Conservation (phyloP, 2,329 filamentous ascomycete genomes). For the Mycogone perniciosa region DNA sequence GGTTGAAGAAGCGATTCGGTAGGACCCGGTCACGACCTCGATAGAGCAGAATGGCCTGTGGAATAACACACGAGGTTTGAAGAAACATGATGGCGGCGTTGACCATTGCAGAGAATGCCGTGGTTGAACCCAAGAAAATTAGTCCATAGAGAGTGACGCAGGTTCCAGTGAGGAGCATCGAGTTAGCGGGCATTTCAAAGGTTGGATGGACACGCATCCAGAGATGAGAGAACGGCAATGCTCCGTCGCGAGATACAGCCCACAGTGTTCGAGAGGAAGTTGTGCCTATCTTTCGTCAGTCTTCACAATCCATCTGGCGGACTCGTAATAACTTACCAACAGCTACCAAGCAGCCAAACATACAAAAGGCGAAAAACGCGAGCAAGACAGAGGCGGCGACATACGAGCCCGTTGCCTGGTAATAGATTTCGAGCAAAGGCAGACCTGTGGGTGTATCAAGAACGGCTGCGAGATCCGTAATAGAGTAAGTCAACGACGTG, state of each 20-base stretch:
- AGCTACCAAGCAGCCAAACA: conserved; percentile 17
- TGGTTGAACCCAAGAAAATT: conserved; percentile 24
- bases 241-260: conserved; percentile 21
- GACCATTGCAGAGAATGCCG: conserved; percentile 23
- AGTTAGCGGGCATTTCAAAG: conserved; percentile 24
- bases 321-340: not conserved
- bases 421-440: conserved; percentile 19
- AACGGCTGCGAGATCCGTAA: conserved; percentile 13
- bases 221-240: conserved; percentile 20
- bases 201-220: conserved; percentile 18
- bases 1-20: conserved; percentile 19
- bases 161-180: conserved; percentile 15
- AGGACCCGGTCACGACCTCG: conserved; percentile 21
- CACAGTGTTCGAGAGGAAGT: conserved; percentile 18
- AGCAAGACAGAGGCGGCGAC: conserved; percentile 15
- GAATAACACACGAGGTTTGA: conserved; percentile 20
- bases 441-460: conserved; percentile 14
- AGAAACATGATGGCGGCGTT: conserved; percentile 23
- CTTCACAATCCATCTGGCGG: not conserved
- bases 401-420: conserved; percentile 15
- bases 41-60: conserved; percentile 21
- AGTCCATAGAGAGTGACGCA: conserved; percentile 22
- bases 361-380: conserved; percentile 18
- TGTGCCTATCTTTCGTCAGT: conserved; percentile 8
- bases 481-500: conserved; percentile 14